A percentile compares a stretch with the other conserved stretches of the same genome.
Evolutionary conservation across 2,329 filamentous ascomycete species (phyloP).

Genomic region (Penicillium sp.): DNA sequence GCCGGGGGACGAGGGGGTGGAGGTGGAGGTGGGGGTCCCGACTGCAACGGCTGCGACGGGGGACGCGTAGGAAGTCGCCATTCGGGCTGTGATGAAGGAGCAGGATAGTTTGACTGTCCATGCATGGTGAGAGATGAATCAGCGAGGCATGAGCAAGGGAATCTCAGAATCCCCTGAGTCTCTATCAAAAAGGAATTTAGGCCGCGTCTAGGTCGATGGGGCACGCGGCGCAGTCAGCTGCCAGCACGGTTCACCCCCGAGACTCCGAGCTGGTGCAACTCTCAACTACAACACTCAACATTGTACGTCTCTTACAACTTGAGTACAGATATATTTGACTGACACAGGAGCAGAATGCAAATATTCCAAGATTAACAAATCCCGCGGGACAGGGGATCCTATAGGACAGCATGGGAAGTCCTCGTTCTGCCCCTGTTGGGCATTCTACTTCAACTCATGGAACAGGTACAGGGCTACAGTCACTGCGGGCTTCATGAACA

Average conservation of each 20-base stretch:
- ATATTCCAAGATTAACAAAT: neutral
- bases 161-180: neutral
- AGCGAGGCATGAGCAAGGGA: neutral
- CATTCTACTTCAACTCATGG: too few relatives aligned
- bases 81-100: constrained; percentile 37
- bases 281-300: neutral
- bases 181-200: neutral
- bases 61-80: constrained; percentile 34
- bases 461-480: too few relatives aligned
- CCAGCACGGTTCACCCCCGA: constrained; percentile 8
- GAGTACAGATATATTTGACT: too few relatives aligned
- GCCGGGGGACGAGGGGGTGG: constrained; percentile 23
- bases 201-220: constrained; percentile 10
- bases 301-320: neutral
- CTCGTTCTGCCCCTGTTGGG: too few relatives aligned
- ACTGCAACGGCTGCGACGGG: constrained; percentile 19
- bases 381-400: neutral
- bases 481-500: neutral
- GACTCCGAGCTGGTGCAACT: neutral
- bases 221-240: neutral
- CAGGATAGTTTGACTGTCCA: constrained; percentile 29
- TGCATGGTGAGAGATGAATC: constrained; percentile 30
- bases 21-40: constrained; percentile 23
- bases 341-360: too few relatives aligned
- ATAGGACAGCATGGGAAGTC: neutral